Percentiles rank a stretch among this genome's conserved stretches.
phyloP scores from a whole-genome alignment of 768 basidiomycete genomes.

The Nidularia pulvinata region DNA sequence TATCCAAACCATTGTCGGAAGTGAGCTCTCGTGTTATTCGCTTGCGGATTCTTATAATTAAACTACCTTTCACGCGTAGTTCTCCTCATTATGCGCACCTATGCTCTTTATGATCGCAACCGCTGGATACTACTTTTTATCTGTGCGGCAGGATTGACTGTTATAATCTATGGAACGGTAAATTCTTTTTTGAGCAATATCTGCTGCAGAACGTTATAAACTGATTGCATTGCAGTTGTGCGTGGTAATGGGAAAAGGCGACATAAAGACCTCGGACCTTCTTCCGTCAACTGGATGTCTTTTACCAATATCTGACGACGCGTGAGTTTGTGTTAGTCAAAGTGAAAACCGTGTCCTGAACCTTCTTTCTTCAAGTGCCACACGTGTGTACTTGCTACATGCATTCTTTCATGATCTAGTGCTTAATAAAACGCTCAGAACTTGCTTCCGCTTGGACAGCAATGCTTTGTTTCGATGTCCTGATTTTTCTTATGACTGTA shows the following conservation, averaged over 20 bases:
- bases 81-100: slow-evolving; percentile 35
- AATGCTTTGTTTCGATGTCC: slow-evolving; percentile 36
- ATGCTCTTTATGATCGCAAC: slow-evolving; percentile 35
- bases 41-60: background rate
- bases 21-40: slow-evolving; percentile 18
- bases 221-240: slow-evolving; percentile 20
- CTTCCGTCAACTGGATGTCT: slow-evolving; percentile 16
- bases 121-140: slow-evolving; percentile 21
- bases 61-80: slow-evolving; percentile 12
- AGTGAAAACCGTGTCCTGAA: no score
- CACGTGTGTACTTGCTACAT: no score
- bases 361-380: no score
- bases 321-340: no score
- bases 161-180: slow-evolving; percentile 18
- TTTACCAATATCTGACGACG: slow-evolving; percentile 10
- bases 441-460: slow-evolving; percentile 35
- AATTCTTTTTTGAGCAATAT: no score
- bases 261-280: slow-evolving; percentile 4
- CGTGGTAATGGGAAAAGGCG: slow-evolving; percentile 9
- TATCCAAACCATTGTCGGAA: slow-evolving; percentile 34
- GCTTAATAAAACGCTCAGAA: slow-evolving; percentile 11
- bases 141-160: slow-evolving; percentile 16
- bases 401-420: no score
- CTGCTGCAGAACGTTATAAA: no score
- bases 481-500: slow-evolving; percentile 38